Percentiles rank a stretch among this genome's conserved stretches.
phyloP scores from a whole-genome alignment of 495 filamentous ascomycete genomes.

The Neurospora discreta region DNA sequence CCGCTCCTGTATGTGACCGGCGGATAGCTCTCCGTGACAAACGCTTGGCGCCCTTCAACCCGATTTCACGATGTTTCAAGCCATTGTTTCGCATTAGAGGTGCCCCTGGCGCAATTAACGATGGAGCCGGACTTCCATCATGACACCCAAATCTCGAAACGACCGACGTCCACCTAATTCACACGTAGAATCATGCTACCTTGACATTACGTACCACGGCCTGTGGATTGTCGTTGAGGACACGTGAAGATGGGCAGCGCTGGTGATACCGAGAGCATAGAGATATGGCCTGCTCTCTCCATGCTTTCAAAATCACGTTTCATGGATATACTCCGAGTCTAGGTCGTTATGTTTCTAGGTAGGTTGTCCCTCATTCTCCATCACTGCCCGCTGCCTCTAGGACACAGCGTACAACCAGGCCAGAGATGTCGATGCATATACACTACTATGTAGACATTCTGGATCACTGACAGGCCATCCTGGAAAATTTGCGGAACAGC shows the following conservation, averaged over 20 bases:
- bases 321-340: not conserved
- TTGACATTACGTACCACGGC: not conserved
- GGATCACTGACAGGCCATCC: not conserved
- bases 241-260: not conserved
- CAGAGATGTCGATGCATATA: not conserved
- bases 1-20: not conserved
- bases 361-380: not conserved
- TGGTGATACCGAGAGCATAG: too few species aligned
- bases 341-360: not conserved
- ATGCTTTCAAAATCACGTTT: not conserved
- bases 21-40: not conserved
- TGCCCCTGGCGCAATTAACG: not conserved
- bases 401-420: not conserved
- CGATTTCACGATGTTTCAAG: not conserved
- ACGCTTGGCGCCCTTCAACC: not conserved
- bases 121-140: not conserved
- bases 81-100: not conserved
- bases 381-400: not conserved
- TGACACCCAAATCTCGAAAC: not conserved
- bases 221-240: not conserved
- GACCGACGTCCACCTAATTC: not conserved
- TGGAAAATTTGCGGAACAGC: not conserved
- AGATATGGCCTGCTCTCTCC: not conserved
- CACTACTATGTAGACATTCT: not conserved
- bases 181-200: not conserved